Evolutionary conservation across 176 grass and related monocot species (phyloP).

Genomic region (Melocanna baccifera): DNA sequence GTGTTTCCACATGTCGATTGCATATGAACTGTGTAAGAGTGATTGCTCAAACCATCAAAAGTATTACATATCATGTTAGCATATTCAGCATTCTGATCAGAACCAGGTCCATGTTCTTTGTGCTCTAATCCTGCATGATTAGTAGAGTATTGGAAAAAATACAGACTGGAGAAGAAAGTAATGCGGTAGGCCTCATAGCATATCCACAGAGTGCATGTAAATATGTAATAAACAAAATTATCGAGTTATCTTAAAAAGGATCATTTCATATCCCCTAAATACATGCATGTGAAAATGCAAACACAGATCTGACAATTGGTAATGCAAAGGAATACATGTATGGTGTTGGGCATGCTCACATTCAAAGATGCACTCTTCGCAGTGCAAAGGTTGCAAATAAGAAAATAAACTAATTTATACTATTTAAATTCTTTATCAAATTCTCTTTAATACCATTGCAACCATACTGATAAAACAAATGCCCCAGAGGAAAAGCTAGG

Average conservation of each 20-base stretch:
- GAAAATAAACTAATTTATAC: too few species aligned
- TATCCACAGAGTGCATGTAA: not conserved
- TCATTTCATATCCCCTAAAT: not conserved
- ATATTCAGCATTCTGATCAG: not conserved
- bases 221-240: not conserved
- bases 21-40: slow-evolving; percentile 24
- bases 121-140: not conserved
- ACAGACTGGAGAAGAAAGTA: not conserved
- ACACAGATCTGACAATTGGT: not conserved
- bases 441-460: not conserved
- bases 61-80: not conserved
- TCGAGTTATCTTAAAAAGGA: not conserved
- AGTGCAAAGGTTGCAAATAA: not conserved
- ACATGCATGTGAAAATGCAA: slow-evolving; percentile 13
- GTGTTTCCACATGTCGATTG: slow-evolving; percentile 36
- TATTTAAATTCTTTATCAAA: not conserved
- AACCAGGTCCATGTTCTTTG: not conserved
- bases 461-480: not conserved
- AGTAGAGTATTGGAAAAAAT: not conserved
- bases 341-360: not conserved
- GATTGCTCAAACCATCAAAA: slow-evolving; percentile 18
- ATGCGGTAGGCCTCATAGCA: not conserved
- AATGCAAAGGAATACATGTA: not conserved
- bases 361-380: not conserved
- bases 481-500: not conserved